phyloP scores from a whole-genome alignment of 768 basidiomycete genomes.

The Termitomyces sp. region DNA sequence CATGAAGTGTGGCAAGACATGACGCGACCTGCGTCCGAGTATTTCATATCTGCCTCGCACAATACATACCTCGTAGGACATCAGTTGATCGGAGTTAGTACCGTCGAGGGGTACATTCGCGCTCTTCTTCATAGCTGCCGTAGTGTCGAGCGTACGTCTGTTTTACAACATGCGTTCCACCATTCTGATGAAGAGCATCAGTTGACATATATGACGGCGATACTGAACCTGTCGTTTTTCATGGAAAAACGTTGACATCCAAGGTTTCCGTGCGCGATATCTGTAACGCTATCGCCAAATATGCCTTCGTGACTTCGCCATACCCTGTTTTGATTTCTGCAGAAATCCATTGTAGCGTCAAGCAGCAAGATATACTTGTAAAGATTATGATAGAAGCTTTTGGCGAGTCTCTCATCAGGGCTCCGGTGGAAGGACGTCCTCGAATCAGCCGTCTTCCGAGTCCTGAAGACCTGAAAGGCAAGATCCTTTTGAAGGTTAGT shows the following conservation, averaged over 20 bases:
- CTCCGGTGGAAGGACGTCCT: slow-evolving; percentile 36
- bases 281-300: slow-evolving; percentile 79
- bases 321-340: slow-evolving; percentile 93
- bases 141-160: slow-evolving; percentile 81
- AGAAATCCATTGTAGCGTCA: slow-evolving; percentile 79
- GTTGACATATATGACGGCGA: slow-evolving; percentile 95
- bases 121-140: slow-evolving; percentile 86
- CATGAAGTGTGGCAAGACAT: slow-evolving; percentile 69
- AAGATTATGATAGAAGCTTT: slow-evolving; percentile 59
- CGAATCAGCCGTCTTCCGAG: slow-evolving; percentile 65
- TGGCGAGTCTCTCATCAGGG: slow-evolving; percentile 34
- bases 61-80: slow-evolving; percentile 89
- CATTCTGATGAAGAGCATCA: slow-evolving; percentile 22
- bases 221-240: slow-evolving; percentile 77
- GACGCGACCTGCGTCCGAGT: slow-evolving; percentile 83
- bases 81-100: slow-evolving; percentile 83
- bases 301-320: slow-evolving; percentile 86
- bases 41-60: slow-evolving; percentile 85
- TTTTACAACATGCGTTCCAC: not conserved
- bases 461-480: slow-evolving; percentile 74
- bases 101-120: slow-evolving; percentile 89
- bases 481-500: slow-evolving; percentile 77
- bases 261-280: slow-evolving; percentile 79
- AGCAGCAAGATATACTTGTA: slow-evolving; percentile 78
- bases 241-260: slow-evolving; percentile 84